These are phyloP conservation scores for Chamaecrista fasciculata DNA, from an alignment of 306 rosid species.

Conservation along the genomic window DNA sequence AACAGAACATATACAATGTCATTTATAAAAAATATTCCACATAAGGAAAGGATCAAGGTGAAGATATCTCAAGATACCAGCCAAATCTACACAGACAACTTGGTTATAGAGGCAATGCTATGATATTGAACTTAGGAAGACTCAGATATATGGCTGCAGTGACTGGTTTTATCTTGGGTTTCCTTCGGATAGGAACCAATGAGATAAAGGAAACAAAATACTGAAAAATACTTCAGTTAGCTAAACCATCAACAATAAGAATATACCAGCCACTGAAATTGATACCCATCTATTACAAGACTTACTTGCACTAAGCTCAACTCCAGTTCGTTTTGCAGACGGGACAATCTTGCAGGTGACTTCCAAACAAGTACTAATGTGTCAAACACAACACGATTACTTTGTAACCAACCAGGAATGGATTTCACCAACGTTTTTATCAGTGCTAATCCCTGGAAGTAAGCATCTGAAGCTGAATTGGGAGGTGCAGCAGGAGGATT, in stretches of 20 bases:
- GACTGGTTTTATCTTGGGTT: not conserved
- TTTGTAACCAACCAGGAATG: conserved; percentile 91
- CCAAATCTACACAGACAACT: not conserved
- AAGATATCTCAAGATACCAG: not conserved
- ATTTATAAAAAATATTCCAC: conserved; percentile 7
- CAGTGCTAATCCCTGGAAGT: conserved; percentile 93
- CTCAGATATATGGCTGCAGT: not conserved
- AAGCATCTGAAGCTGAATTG: conserved; percentile 65
- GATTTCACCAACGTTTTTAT: conserved; percentile 82
- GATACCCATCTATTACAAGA: conserved; percentile 4
- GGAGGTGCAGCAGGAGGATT: conserved; percentile 51
- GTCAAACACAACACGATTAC: conserved; percentile 82
- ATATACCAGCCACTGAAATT: conserved; percentile 17
- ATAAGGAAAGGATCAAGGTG: not conserved
- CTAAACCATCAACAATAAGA: conserved; percentile 18
- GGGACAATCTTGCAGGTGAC: conserved; percentile 84
- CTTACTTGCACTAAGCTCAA: conserved; percentile 89
- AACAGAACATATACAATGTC: not conserved
- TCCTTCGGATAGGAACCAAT: not conserved
- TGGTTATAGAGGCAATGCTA: not conserved
- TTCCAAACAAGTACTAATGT: conserved; percentile 89
- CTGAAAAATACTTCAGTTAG: not conserved
- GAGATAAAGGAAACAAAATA: conserved; percentile 3
- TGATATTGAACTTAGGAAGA: not conserved
- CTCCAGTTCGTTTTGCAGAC: conserved; percentile 91